Base-by-base conservation (phyloP, 2,329 filamentous ascomycete genomes). In the Xylariales sp. region DNA sequence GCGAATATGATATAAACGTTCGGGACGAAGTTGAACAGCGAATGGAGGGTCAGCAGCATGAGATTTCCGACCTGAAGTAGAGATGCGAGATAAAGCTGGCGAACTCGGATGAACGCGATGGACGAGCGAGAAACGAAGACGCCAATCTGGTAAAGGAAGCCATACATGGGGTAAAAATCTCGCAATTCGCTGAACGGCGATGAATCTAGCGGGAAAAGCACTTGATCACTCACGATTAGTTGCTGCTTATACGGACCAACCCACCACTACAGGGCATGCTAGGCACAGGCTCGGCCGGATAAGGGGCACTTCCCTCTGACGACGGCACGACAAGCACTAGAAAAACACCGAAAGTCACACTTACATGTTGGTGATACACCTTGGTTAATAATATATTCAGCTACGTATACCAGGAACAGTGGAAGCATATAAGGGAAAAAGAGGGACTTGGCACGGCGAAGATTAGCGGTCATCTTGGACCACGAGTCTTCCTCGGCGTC, bases 331-430 rank as follows among this genome's bases (percentile, higher is more conserved):
- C 12, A 6, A 10, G 32, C 36, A 36, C 28, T 7, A 49, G 14
- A 16, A 12, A 23, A 30, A 5, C 3, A 10, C 14, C 23, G 9
- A 18, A 4, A 18, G 12, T 5, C 0, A 5, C 3, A 67, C 67
- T 69, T 67, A 69, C 67, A 84, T 0, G 94, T 97, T 0, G 96
- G 95, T 0, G 93, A 86, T 0, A 98, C 93, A 43, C 94, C 95
- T 82, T 97, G 94, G 81, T 98, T 98, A 80, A 98, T 97, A 63
- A 93, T 97, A 79, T 99, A 99, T 82, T 99, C 96, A 64, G 94
- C 93, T 43, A 98, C 87, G 78, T 97, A 99, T 36, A 99, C 96
- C 16, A 98, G 83, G 41, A 98, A 85, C 14, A 99, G 85, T 0
- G 96, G 96, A 3, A 97, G 85, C 94, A 99, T 98, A 79, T 90